phyloP scores from a whole-genome alignment of 2,329 filamentous ascomycete species.

The Graphilbum fragrans region DNA sequence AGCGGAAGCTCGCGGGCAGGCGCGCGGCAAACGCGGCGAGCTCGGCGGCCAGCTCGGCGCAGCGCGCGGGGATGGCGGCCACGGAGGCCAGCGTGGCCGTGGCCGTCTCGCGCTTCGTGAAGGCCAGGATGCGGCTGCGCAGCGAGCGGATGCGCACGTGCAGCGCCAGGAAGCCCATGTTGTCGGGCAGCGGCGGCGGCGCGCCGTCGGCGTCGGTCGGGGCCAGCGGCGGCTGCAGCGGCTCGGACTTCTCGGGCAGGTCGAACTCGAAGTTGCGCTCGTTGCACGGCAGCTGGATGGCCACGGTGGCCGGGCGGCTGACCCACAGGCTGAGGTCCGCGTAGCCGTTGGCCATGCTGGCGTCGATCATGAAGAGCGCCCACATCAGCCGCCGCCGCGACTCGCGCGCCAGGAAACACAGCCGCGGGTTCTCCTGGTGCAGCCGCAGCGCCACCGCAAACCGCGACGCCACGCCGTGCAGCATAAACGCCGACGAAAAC shows the following conservation, averaged over 20 bases:
- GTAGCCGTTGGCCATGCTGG: slow-evolving; percentile 32
- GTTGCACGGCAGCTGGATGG: slow-evolving; percentile 35
- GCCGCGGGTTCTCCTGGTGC: slow-evolving; percentile 32
- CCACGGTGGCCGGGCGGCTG: slow-evolving; percentile 24
- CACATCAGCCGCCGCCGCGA: slow-evolving; percentile 34
- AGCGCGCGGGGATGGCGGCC: slow-evolving; percentile 25
- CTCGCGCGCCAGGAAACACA: slow-evolving; percentile 31
- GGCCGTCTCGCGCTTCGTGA: slow-evolving; percentile 28
- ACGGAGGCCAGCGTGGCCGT: not conserved
- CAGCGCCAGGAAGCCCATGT: slow-evolving; percentile 42
- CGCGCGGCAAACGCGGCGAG: slow-evolving; percentile 38
- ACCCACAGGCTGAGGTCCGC: slow-evolving; percentile 33
- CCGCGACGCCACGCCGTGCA: slow-evolving; percentile 30
- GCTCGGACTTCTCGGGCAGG: slow-evolving; percentile 40
- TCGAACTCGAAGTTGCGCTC: slow-evolving; percentile 44
- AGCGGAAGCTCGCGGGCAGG: slow-evolving; percentile 42
- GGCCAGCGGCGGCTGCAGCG: slow-evolving; percentile 29
- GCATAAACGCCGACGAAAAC: slow-evolving; percentile 34
- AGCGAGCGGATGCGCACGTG: slow-evolving; percentile 45
- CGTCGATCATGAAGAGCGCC: slow-evolving; percentile 35
- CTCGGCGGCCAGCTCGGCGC: slow-evolving; percentile 33
- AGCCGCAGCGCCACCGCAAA: slow-evolving; percentile 36
- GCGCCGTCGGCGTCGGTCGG: slow-evolving; percentile 11
- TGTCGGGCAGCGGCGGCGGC: slow-evolving; percentile 33
- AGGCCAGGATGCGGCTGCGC: slow-evolving; percentile 40